Conservation (phyloP, 768 basidiomycete genomes). For the Obba rivulosa region DNA sequence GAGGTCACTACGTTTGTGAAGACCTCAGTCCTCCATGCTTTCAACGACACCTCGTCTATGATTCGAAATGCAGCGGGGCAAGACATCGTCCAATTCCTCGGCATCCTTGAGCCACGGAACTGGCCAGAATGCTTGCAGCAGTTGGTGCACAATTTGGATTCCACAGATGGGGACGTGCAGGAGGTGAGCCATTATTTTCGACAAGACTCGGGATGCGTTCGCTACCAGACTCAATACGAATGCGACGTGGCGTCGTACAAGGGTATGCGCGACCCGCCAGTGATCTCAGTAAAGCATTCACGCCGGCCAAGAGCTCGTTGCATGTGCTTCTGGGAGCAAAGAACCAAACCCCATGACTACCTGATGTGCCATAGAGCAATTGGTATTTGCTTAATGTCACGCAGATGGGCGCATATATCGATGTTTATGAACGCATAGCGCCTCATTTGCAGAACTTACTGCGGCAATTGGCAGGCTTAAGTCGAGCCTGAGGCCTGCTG, state of each 20-base stretch:
- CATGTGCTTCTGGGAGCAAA: too few species aligned
- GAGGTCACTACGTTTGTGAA: constrained; percentile 74
- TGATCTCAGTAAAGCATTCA: too few species aligned
- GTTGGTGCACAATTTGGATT: constrained; percentile 76
- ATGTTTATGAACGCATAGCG: too few species aligned
- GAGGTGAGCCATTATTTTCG: constrained; percentile 59
- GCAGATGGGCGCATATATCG: too few species aligned
- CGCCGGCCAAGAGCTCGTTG: too few species aligned
- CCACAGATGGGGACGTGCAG: constrained; percentile 67
- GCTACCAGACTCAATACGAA: too few species aligned
- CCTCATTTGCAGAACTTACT: too few species aligned
- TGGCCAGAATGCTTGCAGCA: constrained; percentile 95
- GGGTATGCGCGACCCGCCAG: neutral
- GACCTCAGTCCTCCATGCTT: constrained; percentile 70
- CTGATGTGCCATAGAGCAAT: too few species aligned
- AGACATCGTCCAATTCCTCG: constrained; percentile 86
- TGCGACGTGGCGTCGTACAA: neutral
- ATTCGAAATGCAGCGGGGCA: constrained; percentile 93
- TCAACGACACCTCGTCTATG: constrained; percentile 76
- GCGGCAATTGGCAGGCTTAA: too few species aligned
- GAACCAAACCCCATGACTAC: too few species aligned
- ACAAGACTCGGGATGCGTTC: neutral
- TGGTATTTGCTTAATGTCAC: too few species aligned
- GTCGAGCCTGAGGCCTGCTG: too few species aligned
- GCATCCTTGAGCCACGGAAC: constrained; percentile 80